Evolutionary conservation across 176 grass and related monocot species (phyloP).

Genomic region (Phoenix roebelenii): DNA sequence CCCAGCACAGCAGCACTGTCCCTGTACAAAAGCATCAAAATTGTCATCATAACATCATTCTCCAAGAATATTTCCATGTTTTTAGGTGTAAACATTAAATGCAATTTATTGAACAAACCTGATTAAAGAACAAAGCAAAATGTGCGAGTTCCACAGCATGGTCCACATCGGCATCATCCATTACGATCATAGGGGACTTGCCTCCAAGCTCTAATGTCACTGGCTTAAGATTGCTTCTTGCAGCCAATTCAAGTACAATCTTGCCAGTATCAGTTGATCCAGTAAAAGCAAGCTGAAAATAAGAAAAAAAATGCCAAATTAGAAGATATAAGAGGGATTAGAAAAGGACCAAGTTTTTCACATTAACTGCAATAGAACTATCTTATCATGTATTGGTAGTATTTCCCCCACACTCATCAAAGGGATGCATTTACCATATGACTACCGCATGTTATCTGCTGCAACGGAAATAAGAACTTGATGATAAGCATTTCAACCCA

Average conservation of each 20-base stretch:
- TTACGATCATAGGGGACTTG: constrained; percentile 84
- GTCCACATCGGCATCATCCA: constrained; percentile 81
- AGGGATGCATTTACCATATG: too few species aligned
- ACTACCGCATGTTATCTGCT: too few species aligned
- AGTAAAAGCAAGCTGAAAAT: constrained; percentile 63
- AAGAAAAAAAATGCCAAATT: not conserved
- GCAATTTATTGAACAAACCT: constrained; percentile 35
- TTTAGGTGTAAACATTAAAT: not conserved
- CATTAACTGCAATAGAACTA: too few species aligned
- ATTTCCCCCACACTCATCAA: too few species aligned
- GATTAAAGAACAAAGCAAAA: constrained; percentile 86
- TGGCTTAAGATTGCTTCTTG: constrained; percentile 85
- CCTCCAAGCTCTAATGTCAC: constrained; percentile 95
- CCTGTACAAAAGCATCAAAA: constrained; percentile 24
- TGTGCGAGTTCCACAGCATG: constrained; percentile 90
- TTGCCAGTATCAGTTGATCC: constrained; percentile 76
- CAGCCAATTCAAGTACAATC: constrained; percentile 69
- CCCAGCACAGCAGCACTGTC: constrained; percentile 93
- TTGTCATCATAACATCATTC: constrained; percentile 1
- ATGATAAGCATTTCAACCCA: too few species aligned
- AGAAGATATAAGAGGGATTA: too few species aligned
- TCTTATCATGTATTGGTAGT: too few species aligned
- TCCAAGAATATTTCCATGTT: too few species aligned
- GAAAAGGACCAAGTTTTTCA: too few species aligned
- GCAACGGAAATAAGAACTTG: too few species aligned